Percentiles rank a stretch among this genome's conserved stretches.
phyloP scores from a whole-genome alignment of 441 rosid genomes.

The Corymbia calophylla region DNA sequence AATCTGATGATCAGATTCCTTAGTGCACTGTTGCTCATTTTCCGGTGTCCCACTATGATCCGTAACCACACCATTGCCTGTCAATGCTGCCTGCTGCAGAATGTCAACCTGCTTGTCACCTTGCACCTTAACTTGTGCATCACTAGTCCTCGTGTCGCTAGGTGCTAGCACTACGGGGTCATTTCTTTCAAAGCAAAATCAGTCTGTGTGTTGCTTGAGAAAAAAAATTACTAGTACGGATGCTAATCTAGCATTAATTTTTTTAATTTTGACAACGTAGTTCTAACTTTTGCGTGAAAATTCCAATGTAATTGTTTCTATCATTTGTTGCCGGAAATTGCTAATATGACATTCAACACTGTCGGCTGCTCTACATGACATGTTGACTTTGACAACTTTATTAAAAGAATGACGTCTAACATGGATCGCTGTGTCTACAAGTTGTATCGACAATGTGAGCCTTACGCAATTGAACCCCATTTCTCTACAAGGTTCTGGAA shows the following conservation, averaged over 20 bases:
- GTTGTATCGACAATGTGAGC: accelerated
- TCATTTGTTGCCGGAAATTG: not conserved
- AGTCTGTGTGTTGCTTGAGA: not conserved
- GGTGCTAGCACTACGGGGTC: too few species aligned
- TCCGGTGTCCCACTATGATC: too few species aligned
- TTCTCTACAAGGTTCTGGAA: not conserved
- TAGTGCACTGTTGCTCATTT: too few species aligned
- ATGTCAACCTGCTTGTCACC: too few species aligned
- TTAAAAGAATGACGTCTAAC: accelerated
- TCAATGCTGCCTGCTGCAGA: too few species aligned
- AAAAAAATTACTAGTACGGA: not conserved
- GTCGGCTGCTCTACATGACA: accelerated
- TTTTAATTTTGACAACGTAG: not conserved
- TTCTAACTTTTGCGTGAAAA: not conserved
- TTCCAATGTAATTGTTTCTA: not conserved
- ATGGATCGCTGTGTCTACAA: accelerated
- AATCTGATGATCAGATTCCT: too few species aligned
- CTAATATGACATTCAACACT: accelerated
- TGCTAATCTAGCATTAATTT: not conserved
- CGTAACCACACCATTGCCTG: too few species aligned
- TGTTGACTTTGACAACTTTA: not conserved
- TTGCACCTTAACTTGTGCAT: too few species aligned
- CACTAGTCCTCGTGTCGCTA: too few species aligned
- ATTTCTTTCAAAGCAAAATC: too few species aligned
- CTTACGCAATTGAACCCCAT: too few species aligned